These are phyloP conservation scores for Marasmius sp. DNA, from an alignment of 1,284 basidiomycete genomes.

Conservation along the genomic window DNA sequence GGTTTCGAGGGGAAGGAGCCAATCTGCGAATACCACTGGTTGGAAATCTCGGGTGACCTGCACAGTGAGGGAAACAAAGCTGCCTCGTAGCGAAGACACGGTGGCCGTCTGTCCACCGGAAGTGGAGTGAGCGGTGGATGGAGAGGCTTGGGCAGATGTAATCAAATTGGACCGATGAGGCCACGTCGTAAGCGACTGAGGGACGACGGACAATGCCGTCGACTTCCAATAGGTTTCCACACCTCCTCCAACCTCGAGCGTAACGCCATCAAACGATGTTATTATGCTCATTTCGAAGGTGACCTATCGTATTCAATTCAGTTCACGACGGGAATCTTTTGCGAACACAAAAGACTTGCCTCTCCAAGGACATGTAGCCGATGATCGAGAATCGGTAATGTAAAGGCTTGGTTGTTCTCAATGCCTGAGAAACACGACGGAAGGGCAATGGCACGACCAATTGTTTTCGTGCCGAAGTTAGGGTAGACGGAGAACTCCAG, in stretches of 20 bases:
- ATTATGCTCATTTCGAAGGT: conserved; percentile 89
- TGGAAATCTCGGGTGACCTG: conserved; percentile 92
- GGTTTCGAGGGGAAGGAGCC: conserved; percentile 69
- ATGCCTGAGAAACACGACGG: conserved; percentile 72
- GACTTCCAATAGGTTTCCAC: conserved; percentile 98
- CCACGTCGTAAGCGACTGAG: conserved; percentile 37
- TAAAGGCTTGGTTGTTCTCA: conserved; percentile 56
- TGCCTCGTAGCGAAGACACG: conserved; percentile 85
- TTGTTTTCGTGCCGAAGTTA: conserved; percentile 97
- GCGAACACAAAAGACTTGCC: conserved; percentile 40
- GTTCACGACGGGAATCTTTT: neutral
- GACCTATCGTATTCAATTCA: conserved; percentile 49
- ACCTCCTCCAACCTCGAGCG: conserved; percentile 93
- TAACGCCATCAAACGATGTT: conserved; percentile 89
- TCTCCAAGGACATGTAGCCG: conserved; percentile 95
- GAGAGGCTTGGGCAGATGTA: conserved; percentile 65
- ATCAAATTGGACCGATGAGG: conserved; percentile 41
- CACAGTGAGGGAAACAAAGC: conserved; percentile 83
- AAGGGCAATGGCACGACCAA: conserved; percentile 90
- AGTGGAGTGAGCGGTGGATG: conserved; percentile 51
- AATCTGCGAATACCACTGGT: conserved; percentile 79
- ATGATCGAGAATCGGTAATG: conserved; percentile 88
- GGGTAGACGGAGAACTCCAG: conserved; percentile 97
- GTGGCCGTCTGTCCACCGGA: conserved; percentile 61
- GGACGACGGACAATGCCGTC: conserved; percentile 57